Evolutionary conservation across 129 eudicot genomes (phyloP).

Genomic region (Scalesia atractyloides): DNA sequence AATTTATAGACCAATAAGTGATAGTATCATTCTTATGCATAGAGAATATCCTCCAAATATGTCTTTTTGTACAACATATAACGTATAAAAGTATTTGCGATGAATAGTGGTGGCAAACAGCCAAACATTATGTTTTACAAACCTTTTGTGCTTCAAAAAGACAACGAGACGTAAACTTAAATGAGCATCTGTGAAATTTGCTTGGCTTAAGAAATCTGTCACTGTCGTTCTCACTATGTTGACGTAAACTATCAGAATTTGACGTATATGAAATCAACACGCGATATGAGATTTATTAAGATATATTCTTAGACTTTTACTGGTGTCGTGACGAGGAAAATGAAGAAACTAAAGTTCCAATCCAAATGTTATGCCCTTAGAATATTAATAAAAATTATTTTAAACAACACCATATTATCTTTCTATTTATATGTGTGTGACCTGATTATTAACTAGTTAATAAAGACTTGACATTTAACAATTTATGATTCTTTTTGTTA

Average conservation of each 20-base stretch:
- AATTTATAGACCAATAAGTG: conserved; percentile 24
- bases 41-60: conserved; percentile 29
- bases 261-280: neutral
- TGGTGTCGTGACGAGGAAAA: neutral
- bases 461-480: neutral
- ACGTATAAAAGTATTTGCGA: neutral
- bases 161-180: conserved; percentile 16
- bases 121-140: conserved; percentile 14
- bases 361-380: too few species aligned
- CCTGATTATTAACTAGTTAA: neutral
- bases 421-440: too few species aligned
- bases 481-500: neutral
- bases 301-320: neutral
- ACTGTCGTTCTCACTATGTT: neutral
- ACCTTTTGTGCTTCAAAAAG: conserved; percentile 32
- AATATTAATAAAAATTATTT: neutral
- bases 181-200: conserved; percentile 2
- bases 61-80: neutral
- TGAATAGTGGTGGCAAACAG: conserved; percentile 1
- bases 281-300: neutral
- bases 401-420: neutral
- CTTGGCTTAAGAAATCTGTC: conserved; percentile 13
- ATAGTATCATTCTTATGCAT: conserved; percentile 20
- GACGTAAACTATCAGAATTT: neutral
- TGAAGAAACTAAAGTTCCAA: neutral